Percentiles rank a stretch among this genome's conserved stretches.
Conservation (phyloP, 192 early-diverging fungal genomes). For the Coemansia sp. region DNA sequence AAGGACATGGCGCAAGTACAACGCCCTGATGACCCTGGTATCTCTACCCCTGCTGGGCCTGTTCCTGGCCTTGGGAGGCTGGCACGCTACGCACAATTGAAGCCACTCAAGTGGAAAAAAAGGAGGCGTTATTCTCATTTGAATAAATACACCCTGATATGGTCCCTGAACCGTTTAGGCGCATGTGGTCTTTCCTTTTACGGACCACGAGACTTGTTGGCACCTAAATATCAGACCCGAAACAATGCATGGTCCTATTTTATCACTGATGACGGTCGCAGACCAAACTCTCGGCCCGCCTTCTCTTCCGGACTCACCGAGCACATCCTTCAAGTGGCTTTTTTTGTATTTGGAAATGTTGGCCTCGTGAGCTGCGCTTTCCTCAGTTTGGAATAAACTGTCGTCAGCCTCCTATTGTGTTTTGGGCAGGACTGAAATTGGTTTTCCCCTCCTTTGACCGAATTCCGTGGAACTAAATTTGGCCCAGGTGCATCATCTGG, state of each 20-base stretch:
- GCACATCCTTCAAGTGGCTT: background rate
- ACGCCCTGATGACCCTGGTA: constrained; percentile 50
- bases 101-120: background rate
- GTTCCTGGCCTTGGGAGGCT: constrained; percentile 51
- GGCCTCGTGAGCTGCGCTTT: background rate
- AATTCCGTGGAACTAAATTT: background rate
- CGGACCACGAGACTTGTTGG: background rate
- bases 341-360: background rate
- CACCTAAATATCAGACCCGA: background rate
- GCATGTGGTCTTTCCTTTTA: constrained; percentile 3
- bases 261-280: background rate
- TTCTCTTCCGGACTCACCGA: background rate
- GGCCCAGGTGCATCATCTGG: background rate
- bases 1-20: constrained; percentile 53
- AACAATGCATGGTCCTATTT: background rate
- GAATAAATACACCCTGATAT: background rate
- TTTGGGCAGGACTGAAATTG: background rate
- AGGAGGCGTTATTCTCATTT: background rate
- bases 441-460: background rate
- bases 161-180: background rate
- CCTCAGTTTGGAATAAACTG: background rate
- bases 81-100: constrained; percentile 49
- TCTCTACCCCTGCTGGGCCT: constrained; percentile 50
- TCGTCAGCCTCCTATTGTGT: constrained; percentile 3
- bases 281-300: background rate